Evolutionary conservation across 2,329 filamentous ascomycete genomes (phyloP).

Genomic region (Microsporum audouinii): DNA sequence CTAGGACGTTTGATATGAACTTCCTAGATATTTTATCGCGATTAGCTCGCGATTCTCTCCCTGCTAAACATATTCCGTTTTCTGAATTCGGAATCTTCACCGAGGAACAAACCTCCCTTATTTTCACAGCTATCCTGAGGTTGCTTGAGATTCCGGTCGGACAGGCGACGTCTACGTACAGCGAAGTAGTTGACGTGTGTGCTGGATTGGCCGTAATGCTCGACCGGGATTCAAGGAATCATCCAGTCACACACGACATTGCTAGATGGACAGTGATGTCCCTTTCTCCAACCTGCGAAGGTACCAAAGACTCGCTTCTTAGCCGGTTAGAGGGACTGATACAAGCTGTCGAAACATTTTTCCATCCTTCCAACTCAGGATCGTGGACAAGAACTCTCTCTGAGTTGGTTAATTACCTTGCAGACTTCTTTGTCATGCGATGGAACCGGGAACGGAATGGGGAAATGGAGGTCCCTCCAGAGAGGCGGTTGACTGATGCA

Average conservation of each 20-base stretch:
- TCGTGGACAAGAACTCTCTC: conserved; percentile 81
- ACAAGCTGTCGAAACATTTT: conserved; percentile 94
- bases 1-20: conserved; percentile 72
- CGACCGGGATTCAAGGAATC: conserved; percentile 86
- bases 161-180: conserved; percentile 88
- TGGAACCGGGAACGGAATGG: conserved; percentile 94
- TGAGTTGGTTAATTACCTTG: conserved; percentile 81
- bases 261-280: conserved; percentile 90
- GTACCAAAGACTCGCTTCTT: conserved; percentile 66
- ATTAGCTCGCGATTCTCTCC: conserved; percentile 70
- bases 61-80: conserved; percentile 64
- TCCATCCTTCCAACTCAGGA: conserved; percentile 93
- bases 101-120: conserved; percentile 76
- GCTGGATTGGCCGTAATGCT: conserved; percentile 75
- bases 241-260: conserved; percentile 83
- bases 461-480: conserved; percentile 74
- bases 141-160: conserved; percentile 92
- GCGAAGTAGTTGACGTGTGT: conserved; percentile 63
- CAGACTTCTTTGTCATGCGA: conserved; percentile 91
- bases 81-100: conserved; percentile 84
- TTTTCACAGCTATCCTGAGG: conserved; percentile 83
- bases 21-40: conserved; percentile 86
- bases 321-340: conserved; percentile 80
- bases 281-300: conserved; percentile 69
- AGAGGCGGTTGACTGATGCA: conserved; percentile 66